phyloP scores from a whole-genome alignment of 2,329 filamentous ascomycete genomes.

The Aspergillus sp. region DNA sequence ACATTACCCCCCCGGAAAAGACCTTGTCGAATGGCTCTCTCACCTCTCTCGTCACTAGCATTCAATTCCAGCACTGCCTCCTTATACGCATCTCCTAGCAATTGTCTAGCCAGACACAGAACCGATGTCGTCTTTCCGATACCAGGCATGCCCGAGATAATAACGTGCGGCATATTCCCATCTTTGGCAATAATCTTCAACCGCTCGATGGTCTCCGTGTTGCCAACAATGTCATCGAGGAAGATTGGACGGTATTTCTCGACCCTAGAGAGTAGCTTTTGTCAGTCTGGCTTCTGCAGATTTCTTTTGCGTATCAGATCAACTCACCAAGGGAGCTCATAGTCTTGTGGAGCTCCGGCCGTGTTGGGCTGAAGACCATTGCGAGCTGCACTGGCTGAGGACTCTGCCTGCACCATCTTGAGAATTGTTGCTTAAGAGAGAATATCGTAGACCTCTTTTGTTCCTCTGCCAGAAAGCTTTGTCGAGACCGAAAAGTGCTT shows the following conservation, averaged over 20 bases:
- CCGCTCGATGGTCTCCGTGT: constrained; percentile 94
- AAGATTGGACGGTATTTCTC: constrained; percentile 96
- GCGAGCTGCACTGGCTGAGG: constrained; percentile 38
- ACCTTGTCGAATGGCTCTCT: neutral
- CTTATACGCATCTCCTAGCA: constrained; percentile 90
- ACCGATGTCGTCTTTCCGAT: constrained; percentile 98
- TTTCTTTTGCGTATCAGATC: neutral
- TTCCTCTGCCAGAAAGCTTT: neutral
- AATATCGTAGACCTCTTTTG: neutral
- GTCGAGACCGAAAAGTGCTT: neutral
- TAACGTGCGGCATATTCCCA: constrained; percentile 98
- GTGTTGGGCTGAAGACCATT: constrained; percentile 36
- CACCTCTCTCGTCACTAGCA: constrained; percentile 86
- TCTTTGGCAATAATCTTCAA: constrained; percentile 97
- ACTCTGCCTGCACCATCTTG: constrained; percentile 42
- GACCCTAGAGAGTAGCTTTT: constrained; percentile 57
- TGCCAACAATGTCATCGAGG: constrained; percentile 94
- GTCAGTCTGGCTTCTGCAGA: constrained; percentile 8
- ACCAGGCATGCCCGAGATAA: constrained; percentile 98
- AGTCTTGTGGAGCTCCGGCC: constrained; percentile 36
- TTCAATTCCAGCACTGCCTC: constrained; percentile 96
- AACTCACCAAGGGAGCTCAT: constrained; percentile 44
- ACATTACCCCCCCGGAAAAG: neutral
- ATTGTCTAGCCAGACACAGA: constrained; percentile 81
- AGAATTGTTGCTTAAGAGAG: constrained; percentile 1